Evolutionary conservation across 495 filamentous ascomycete genomes (phyloP).

Genomic region (Penicillium longicatenatum): DNA sequence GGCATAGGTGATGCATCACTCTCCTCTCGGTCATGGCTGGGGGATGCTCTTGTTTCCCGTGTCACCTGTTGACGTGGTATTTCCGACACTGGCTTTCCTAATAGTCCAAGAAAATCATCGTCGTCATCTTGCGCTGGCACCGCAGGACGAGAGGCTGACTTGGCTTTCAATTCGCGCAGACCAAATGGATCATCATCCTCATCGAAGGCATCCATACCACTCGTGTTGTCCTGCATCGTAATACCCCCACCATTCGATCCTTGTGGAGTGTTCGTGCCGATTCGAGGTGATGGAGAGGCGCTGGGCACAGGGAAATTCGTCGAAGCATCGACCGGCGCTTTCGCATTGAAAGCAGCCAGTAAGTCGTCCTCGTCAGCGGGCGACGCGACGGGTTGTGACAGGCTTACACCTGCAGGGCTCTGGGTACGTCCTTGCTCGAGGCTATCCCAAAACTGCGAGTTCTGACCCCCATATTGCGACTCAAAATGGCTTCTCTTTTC

Average conservation of each 20-base stretch:
- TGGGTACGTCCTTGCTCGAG: slow-evolving; percentile 52
- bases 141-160: slow-evolving; percentile 40
- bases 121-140: slow-evolving; percentile 51
- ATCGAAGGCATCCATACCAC: slow-evolving; percentile 29
- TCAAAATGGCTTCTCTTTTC: slow-evolving; percentile 69
- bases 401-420: slow-evolving; percentile 39
- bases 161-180: slow-evolving; percentile 62
- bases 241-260: slow-evolving; percentile 24
- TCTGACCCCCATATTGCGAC: slow-evolving; percentile 67
- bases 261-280: slow-evolving; percentile 20
- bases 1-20: slow-evolving; percentile 35
- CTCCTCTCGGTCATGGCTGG: slow-evolving; percentile 46
- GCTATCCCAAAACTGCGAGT: slow-evolving; percentile 72
- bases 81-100: slow-evolving; percentile 85
- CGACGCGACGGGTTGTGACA: slow-evolving; percentile 49
- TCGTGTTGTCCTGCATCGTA: slow-evolving; percentile 25
- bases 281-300: slow-evolving; percentile 35
- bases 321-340: slow-evolving; percentile 62
- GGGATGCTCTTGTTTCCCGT: slow-evolving; percentile 43
- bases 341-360: slow-evolving; percentile 62
- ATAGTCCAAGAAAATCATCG: slow-evolving; percentile 85
- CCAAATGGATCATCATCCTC: slow-evolving; percentile 86
- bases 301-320: slow-evolving; percentile 58
- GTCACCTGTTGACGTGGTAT: slow-evolving; percentile 50
- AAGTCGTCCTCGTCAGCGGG: slow-evolving; percentile 57